Base-by-base conservation (phyloP, 257 asterid species). In the Salvia rosmarinus region DNA sequence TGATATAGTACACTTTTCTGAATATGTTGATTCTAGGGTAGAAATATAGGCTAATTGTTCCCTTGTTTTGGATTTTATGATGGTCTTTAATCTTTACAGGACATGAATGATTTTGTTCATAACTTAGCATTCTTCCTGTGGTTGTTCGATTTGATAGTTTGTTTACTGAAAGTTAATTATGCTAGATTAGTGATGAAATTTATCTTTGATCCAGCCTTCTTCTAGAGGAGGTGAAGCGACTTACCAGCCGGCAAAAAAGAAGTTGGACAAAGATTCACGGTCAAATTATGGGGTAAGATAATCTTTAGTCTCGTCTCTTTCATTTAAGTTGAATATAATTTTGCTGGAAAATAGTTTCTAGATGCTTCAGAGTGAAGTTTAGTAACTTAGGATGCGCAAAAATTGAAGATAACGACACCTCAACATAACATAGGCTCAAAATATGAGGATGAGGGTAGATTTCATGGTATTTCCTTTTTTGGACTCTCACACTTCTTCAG, bases 141-240 rank as follows among this genome's bases (percentile, higher is more conserved):
- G 52, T 35, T 25, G 56, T 52, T 56, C 68, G 32, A 5, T 59
- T 21, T 19, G 21, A 16, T 43, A 9, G 9, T 16, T 42, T 46
- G 57, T 73, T 30, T 42, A 30, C 17, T 11, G 25, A 66, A 69
- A 37, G 16, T 34, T 17, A 5, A 7, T 52, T 14, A 12, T 21
- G 20, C 47, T 69, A 35, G 44, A 34, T 64, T 47, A 63, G 46
- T 35, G 54, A 68, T 40, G 37, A 64, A 23, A 67, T 39, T 19
- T 20, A 60, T 42, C 7, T 40, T 25, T 43, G 39, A n/a, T 70
- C 40, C 86, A 82, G 72, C 90, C 90, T 79, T 73, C 91, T 75
- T 70, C 92, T 34, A 80, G 80, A 83, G 87, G 81, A 83, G 87
- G 82, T 35, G 99, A 87, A 78, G 76, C 80, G 17, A 86, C 96